Percentiles rank a stretch among this genome's conserved stretches.
phyloP scores from a whole-genome alignment of 768 basidiomycete species.

The Hemileccinum rubropunctum region DNA sequence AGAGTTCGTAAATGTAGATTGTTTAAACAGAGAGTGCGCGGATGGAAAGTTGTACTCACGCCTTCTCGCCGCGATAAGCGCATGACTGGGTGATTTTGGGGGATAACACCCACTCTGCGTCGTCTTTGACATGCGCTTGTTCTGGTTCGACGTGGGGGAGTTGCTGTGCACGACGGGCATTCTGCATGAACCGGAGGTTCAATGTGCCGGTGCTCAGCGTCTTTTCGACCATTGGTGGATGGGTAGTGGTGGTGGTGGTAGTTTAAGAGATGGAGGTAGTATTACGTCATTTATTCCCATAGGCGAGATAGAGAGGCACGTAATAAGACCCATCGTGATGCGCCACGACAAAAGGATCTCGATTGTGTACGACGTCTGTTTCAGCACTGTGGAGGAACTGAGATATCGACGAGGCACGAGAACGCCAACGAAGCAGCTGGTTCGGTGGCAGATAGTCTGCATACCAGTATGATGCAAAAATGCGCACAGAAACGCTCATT shows the following conservation, averaged over 20 bases:
- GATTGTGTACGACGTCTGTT: too few species aligned
- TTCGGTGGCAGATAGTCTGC: too few species aligned
- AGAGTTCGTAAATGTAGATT: constrained; percentile 19
- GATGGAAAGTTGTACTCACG: constrained; percentile 17
- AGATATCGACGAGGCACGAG: too few species aligned
- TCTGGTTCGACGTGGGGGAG: constrained; percentile 48
- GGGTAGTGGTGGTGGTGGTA: constrained; percentile 11
- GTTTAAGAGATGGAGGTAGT: background rate
- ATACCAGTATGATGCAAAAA: too few species aligned
- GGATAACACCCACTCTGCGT: constrained; percentile 63
- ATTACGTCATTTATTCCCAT: background rate
- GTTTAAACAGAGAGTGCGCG: constrained; percentile 6
- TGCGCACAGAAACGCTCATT: too few species aligned
- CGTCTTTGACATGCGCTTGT: constrained; percentile 60
- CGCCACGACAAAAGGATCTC: too few species aligned
- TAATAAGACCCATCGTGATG: too few species aligned
- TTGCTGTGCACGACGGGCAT: constrained; percentile 56
- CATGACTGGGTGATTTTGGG: constrained; percentile 53
- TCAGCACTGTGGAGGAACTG: too few species aligned
- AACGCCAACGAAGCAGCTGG: too few species aligned
- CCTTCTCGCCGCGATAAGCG: constrained; percentile 27
- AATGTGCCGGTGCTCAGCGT: constrained; percentile 62
- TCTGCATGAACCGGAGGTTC: constrained; percentile 72
- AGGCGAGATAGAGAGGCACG: too few species aligned
- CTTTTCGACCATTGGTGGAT: constrained; percentile 35